Evolutionary conservation across 148 eudicot species (phyloP).

Genomic region (Rhododendron simsii): DNA sequence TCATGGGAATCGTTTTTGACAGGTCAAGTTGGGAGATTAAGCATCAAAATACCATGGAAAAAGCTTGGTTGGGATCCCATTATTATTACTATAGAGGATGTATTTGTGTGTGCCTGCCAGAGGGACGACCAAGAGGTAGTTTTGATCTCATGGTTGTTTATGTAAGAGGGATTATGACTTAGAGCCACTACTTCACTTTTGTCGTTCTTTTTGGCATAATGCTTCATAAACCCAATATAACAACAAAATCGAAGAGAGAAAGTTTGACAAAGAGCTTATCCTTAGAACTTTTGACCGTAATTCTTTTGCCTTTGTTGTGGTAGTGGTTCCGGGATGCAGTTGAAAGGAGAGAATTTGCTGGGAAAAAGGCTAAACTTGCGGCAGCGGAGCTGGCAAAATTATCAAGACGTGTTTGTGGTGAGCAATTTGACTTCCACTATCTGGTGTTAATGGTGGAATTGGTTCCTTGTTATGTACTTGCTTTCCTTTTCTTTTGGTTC

Average conservation of each 20-base stretch:
- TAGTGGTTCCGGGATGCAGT: constrained; percentile 87
- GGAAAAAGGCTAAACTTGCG: constrained; percentile 94
- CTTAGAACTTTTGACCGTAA: neutral
- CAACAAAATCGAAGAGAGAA: neutral
- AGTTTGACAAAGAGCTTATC: neutral
- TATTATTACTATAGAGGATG: constrained; percentile 81
- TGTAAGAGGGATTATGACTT: neutral
- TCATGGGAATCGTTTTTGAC: constrained; percentile 13
- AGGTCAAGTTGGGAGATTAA: constrained; percentile 91
- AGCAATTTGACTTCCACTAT: constrained; percentile 21
- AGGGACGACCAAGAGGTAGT: constrained; percentile 83
- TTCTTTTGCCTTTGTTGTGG: neutral
- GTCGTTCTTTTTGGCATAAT: constrained; percentile 2
- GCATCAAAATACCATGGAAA: constrained; percentile 96
- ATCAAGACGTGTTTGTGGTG: constrained; percentile 92
- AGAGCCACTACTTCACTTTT: neutral
- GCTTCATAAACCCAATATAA: neutral
- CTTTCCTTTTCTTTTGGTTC: neutral
- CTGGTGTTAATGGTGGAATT: neutral
- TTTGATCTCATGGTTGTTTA: constrained; percentile 7
- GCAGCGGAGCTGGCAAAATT: constrained; percentile 96
- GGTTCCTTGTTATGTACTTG: constrained; percentile 9
- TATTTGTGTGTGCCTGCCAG: constrained; percentile 69
- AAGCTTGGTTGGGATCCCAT: constrained; percentile 98
- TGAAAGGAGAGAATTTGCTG: constrained; percentile 82